Conservation (phyloP, 1,284 basidiomycete genomes). For the Mrakiaceae sp. region DNA sequence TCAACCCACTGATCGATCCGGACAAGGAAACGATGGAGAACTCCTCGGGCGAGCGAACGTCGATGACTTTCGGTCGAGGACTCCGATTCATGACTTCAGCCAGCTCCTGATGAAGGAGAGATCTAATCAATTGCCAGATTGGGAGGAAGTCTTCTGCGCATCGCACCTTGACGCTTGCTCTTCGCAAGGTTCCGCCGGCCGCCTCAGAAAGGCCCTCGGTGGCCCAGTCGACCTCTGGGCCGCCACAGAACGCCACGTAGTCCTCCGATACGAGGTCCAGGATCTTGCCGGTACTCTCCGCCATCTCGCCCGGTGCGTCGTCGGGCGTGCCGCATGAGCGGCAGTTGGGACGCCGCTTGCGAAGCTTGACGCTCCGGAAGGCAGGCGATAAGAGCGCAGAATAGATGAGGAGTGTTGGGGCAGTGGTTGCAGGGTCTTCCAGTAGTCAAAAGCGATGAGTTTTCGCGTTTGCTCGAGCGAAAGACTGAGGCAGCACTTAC, state of each 20-base stretch:
- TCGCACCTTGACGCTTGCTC: conserved; percentile 23
- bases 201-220: conserved; percentile 24
- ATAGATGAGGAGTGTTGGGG: conserved; percentile 43
- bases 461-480: background rate
- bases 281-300: conserved; percentile 19
- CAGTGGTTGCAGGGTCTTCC: background rate
- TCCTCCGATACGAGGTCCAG: conserved; percentile 37
- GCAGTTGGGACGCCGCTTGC: conserved; percentile 40
- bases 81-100: background rate
- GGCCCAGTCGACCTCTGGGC: conserved; percentile 19
- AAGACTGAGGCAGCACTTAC: conserved; percentile 38
- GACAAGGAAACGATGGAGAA: conserved; percentile 78
- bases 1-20: conserved; percentile 55
- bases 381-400: conserved; percentile 57
- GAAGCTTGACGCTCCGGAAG: conserved; percentile 71
- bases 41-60: conserved; percentile 71
- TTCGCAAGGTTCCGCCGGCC: conserved; percentile 21
- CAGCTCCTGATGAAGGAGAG: background rate
- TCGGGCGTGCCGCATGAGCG: conserved; percentile 9
- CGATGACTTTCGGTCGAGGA: conserved; percentile 44
- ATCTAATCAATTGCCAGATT: too few relatives aligned
- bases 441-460: background rate
- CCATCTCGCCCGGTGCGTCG: too few relatives aligned
- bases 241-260: conserved; percentile 67
- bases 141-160: background rate